Percentiles rank a stretch among this genome's conserved stretches.
Evolutionary conservation across 2,329 filamentous ascomycete species (phyloP).

Genomic region (Cryphonectria carpinicola): DNA sequence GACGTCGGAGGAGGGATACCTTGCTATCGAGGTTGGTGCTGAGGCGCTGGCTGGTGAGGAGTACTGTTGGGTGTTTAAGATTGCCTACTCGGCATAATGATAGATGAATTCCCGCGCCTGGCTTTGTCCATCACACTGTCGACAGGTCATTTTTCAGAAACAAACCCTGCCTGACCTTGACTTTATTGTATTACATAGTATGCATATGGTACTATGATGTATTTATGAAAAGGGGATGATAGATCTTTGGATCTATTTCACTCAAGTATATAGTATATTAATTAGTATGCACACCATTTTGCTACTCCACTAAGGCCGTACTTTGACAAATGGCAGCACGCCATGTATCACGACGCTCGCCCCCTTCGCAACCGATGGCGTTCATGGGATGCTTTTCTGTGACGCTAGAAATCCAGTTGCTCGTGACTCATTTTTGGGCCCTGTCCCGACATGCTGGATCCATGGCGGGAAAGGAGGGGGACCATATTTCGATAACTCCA

Average conservation of each 20-base stretch:
- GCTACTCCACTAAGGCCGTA: constrained; percentile 16
- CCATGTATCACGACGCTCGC: constrained; percentile 20
- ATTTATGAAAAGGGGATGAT: background rate
- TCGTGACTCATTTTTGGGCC: constrained; percentile 5
- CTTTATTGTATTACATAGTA: background rate
- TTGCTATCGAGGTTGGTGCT: constrained; percentile 39
- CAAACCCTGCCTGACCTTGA: background rate
- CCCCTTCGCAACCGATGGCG: constrained; percentile 16
- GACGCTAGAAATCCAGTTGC: constrained; percentile 19
- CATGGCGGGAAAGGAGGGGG: constrained; percentile 19
- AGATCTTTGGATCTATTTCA: background rate
- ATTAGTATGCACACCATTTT: constrained; percentile 8
- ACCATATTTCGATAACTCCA: background rate
- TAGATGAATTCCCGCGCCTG: background rate
- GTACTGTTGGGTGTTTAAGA: constrained; percentile 49
- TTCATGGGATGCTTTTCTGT: constrained; percentile 13
- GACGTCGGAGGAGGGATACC: constrained; percentile 27
- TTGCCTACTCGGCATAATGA: constrained; percentile 35
- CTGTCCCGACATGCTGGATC: constrained; percentile 6
- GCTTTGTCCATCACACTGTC: background rate
- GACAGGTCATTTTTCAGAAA: background rate
- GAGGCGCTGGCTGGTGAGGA: constrained; percentile 38
- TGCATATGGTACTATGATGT: background rate
- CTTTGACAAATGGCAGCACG: constrained; percentile 24
- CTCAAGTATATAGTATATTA: background rate